These are phyloP conservation scores for Pyrrhoderma noxium DNA, from an alignment of 1,284 basidiomycete genomes.

Conservation along the genomic window DNA sequence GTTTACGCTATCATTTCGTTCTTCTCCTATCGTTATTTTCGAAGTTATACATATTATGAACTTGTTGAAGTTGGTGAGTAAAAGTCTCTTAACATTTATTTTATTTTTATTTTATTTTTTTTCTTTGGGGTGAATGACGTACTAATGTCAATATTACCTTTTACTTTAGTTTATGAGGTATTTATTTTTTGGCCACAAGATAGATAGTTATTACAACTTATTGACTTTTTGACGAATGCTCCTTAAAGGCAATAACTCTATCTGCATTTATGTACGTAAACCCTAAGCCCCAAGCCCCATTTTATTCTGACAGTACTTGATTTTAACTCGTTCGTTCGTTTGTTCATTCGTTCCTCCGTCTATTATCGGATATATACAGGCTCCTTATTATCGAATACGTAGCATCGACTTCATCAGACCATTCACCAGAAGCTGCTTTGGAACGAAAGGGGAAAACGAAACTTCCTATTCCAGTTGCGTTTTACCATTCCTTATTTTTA, in stretches of 20 bases:
- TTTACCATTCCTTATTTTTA: constrained; percentile 12
- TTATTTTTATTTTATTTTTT: neutral
- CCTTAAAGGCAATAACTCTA: constrained; percentile 73
- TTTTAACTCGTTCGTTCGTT: too few relatives aligned
- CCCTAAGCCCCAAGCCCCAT: constrained; percentile 21
- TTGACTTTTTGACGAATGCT: constrained; percentile 27
- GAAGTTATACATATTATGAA: constrained; percentile 75
- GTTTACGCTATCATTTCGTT: constrained; percentile 84
- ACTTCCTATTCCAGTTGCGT: constrained; percentile 63
- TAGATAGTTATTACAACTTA: neutral
- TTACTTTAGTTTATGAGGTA: constrained; percentile 32
- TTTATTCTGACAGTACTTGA: constrained; percentile 20
- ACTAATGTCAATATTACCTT: too few relatives aligned
- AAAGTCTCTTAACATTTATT: neutral
- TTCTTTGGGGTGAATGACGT: too few relatives aligned
- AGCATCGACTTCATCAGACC: constrained; percentile 54
- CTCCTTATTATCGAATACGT: constrained; percentile 82
- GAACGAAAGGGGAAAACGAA: constrained; percentile 72
- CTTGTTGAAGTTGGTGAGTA: constrained; percentile 62
- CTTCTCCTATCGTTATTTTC: constrained; percentile 81
- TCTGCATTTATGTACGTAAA: constrained; percentile 72
- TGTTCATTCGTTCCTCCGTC: too few relatives aligned
- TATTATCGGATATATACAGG: constrained; percentile 30
- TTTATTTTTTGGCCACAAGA: constrained; percentile 3
- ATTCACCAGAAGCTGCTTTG: constrained; percentile 59